Base-by-base conservation (phyloP, 2,329 filamentous ascomycete species). In the Paramyrothecium roridum region DNA sequence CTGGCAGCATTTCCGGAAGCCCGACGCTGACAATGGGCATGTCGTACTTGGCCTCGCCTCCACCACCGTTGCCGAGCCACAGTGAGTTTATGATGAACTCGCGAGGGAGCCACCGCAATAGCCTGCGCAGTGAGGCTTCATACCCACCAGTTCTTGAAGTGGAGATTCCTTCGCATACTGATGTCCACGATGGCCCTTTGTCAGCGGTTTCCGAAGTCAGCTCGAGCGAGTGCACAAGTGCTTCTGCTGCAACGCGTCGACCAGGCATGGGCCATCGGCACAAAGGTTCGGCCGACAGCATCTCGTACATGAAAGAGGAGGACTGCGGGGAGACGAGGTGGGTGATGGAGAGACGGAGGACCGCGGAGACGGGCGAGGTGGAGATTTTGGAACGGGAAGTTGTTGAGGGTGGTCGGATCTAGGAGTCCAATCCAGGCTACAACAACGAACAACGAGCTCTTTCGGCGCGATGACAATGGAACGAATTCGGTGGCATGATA, bases 221-320 rank as follows among this genome's bases (percentile, higher is more conserved):
- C 2, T 48, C 57, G 10, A 59, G 51, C 45, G 37, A 43, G 12
- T 43, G 37, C 37, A 16, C 13, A 13, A 43, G 6, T 17, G 37
- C 37, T 30, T 10, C 26, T 43, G 52, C 53, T 22, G 53, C 40
- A 22, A 60, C 52, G 43, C 57, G 57, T 43, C 60, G 55, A 7
- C 51, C 61, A 1, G 57, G 59, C 10, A 68, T 64, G 46, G 76
- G 78, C n/a, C 81, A 83, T 59, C 72, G 76, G 16, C 75, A 81
- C 60, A 80, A 77, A 60, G 74, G 80, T 51, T 88, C 83, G 48
- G 77, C 85, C 2, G 88, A 90, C 61, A 89, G 86, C 59, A 84
- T 91, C 34, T 87, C 86, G 8, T 91, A 91, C 67, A 80, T 80
- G 49, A 84, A 87, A 57, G 85, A 88, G 64, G 83, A 86, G 48